Evolutionary conservation across 306 rosid genomes (phyloP), one percentile per base, ranked within the genome.

Genomic region (Argentina anserina): DNA sequence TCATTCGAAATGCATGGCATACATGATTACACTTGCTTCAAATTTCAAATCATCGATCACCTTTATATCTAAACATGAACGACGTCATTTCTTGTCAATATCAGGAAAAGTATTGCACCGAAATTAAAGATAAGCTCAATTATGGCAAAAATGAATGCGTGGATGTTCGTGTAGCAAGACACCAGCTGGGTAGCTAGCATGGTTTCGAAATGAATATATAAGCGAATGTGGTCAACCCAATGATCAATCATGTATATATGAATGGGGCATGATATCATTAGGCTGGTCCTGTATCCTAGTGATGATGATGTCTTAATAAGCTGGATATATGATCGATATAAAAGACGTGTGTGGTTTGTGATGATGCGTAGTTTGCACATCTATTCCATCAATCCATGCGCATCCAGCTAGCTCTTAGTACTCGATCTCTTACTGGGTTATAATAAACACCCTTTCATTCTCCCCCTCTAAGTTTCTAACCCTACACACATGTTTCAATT

Each of bases 201-300:
- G 39, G 33, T 25, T 25, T 23, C 17, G 31, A 23, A 53, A 23
- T 23, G 9, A 53, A n/a, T n/a, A n/a, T n/a, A n/a, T n/a, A n/a
- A 23, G 31, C 15, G 31, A 49, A 40, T 40, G 33, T 36, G 13
- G 84, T 80, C 81, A 80, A 80, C 75, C 69, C 70, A 31, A 37
- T 12, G 11, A 56, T 56, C 60, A 11, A 53, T 21, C n/a, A n/a
- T n/a, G n/a, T n/a, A n/a, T 0, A 52, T 7, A 43, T 52, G 14
- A 0, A 58, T 12, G 63, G n/a, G 33, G 58, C 72, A 45, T 2
- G n/a, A n/a, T 1, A 26, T 43, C 12, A 31, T 15, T 13, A n/a
- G 75, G 76, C 69, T 73, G 68, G 59, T 71, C 9, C n/a, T n/a
- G n/a, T n/a, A 4, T 33, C 34, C 55, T 40, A 70, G 70, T 75